phyloP scores from a whole-genome alignment of 1,284 basidiomycete species.

The Sanghuangporus sanghuang region DNA sequence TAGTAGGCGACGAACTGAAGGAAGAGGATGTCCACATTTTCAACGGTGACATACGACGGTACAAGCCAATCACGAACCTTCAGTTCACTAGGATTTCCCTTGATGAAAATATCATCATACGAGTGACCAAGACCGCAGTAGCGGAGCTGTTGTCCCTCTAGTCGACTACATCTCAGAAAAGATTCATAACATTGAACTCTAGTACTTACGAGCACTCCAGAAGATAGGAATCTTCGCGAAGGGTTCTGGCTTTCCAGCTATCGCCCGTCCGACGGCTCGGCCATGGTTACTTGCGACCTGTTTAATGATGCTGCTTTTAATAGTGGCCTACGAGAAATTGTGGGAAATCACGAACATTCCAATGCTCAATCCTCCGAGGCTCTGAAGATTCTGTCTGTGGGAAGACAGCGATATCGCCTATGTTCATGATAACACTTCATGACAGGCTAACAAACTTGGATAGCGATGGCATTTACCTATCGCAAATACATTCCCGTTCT shows the following conservation, averaged over 20 bases:
- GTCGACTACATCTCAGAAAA: constrained; percentile 2
- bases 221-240: constrained; percentile 84
- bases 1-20: constrained; percentile 83
- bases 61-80: constrained; percentile 46
- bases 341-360: constrained; percentile 61
- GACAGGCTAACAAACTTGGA: neutral
- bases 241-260: constrained; percentile 57
- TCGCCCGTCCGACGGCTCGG: constrained; percentile 74
- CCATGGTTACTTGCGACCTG: constrained; percentile 85
- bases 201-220: constrained; percentile 74
- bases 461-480: constrained; percentile 49
- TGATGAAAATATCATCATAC: constrained; percentile 72
- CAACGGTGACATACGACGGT: neutral
- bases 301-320: constrained; percentile 15
- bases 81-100: constrained; percentile 74
- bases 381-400: constrained; percentile 56
- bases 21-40: neutral
- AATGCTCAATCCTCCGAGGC: constrained; percentile 77
- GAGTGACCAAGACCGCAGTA: constrained; percentile 73
- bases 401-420: constrained; percentile 83
- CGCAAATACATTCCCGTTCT: constrained; percentile 67
- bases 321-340: constrained; percentile 3
- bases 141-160: constrained; percentile 72
- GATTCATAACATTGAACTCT: neutral
- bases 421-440: neutral